These are phyloP conservation scores for Pyricularia sp. DNA, from an alignment of 2,329 filamentous ascomycete genomes.

Conservation along the genomic window DNA sequence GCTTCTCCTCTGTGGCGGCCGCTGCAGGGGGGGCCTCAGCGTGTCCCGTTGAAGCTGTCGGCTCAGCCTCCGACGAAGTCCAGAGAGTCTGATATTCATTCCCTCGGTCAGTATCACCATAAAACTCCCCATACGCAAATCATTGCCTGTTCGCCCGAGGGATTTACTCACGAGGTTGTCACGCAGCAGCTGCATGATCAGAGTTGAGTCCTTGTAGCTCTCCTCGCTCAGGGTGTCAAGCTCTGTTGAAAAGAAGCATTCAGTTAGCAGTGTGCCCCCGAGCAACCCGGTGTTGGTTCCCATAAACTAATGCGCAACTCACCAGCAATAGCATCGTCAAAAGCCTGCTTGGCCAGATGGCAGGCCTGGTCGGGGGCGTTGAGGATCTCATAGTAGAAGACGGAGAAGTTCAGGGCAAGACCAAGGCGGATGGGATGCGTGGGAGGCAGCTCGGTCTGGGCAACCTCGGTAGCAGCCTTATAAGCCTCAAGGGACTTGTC, in stretches of 20 bases:
- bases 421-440: conserved; percentile 91
- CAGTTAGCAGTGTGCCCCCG: neutral
- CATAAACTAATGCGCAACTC: conserved; percentile 9
- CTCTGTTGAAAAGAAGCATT: conserved; percentile 42
- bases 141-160: neutral
- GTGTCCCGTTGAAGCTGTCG: conserved; percentile 47
- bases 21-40: conserved; percentile 43
- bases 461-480: conserved; percentile 87
- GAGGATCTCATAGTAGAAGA: conserved; percentile 99
- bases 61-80: conserved; percentile 97
- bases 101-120: neutral
- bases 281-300: neutral
- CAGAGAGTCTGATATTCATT: conserved; percentile 68
- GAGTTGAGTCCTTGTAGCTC: conserved; percentile 98
- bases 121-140: neutral
- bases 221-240: conserved; percentile 95
- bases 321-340: conserved; percentile 90
- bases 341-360: conserved; percentile 93
- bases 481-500: conserved; percentile 94
- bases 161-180: conserved; percentile 71
- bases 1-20: conserved; percentile 36
- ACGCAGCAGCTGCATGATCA: conserved; percentile 97
- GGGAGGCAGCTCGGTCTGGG: conserved; percentile 78
- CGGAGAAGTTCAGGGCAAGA: conserved; percentile 90
- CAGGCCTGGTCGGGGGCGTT: conserved; percentile 97